Conservation (phyloP, 192 early-diverging fungal species). For the Fimicolochytrium jonesii region DNA sequence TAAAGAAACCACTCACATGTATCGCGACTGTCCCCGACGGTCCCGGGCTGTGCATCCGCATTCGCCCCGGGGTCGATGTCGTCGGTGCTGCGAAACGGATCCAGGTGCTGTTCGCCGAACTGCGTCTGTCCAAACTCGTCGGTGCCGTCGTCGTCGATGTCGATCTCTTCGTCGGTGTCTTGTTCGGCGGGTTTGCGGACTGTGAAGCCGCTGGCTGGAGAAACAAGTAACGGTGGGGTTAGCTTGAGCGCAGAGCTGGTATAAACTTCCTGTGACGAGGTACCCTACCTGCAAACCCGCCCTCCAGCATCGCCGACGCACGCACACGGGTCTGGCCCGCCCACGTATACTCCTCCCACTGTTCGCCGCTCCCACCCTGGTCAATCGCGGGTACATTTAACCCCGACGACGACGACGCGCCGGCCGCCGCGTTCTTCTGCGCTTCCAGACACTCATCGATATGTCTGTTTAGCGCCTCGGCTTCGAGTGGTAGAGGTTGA, state of each 20-base stretch:
- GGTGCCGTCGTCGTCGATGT: constrained; percentile 78
- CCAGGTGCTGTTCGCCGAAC: constrained; percentile 68
- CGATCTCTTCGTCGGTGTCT: constrained; percentile 74
- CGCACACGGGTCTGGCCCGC: constrained; percentile 75
- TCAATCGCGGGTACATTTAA: constrained; percentile 6
- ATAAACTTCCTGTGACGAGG: too few species aligned
- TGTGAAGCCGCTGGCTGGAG: constrained; percentile 24
- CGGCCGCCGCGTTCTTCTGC: too few species aligned
- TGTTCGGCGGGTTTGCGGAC: constrained; percentile 37
- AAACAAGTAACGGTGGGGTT: too few species aligned
- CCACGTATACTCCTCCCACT: constrained; percentile 72
- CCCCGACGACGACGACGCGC: constrained; percentile 9
- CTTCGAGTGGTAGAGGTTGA: constrained; percentile 49
- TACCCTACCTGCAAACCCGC: constrained; percentile 58
- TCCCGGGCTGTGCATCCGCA: too few species aligned
- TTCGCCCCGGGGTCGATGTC: too few species aligned
- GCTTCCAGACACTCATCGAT: constrained; percentile 67
- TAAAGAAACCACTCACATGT: too few species aligned
- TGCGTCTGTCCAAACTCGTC: constrained; percentile 68
- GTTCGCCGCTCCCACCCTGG: background rate
- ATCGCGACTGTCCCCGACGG: too few species aligned
- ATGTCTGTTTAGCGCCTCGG: constrained; percentile 65
- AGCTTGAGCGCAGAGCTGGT: too few species aligned
- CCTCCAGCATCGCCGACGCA: constrained; percentile 76
- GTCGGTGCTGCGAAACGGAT: constrained; percentile 34